A percentile compares a stretch with the other conserved stretches of the same genome.
phyloP scores from a whole-genome alignment of 441 rosid genomes.

The Populus hybrid region DNA sequence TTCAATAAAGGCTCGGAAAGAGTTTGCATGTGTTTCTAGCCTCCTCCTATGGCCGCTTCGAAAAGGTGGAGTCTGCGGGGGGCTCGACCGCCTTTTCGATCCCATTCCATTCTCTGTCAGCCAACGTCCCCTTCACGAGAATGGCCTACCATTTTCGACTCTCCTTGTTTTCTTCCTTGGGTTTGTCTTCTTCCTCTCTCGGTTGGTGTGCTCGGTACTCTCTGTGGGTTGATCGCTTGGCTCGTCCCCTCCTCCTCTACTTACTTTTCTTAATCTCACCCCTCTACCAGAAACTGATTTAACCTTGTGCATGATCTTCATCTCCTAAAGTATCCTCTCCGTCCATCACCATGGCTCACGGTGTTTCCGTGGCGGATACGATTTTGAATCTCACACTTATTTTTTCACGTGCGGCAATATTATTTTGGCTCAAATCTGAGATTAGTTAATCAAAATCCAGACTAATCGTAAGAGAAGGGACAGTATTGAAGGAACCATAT shows the following conservation, averaged over 20 bases:
- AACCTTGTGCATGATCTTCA: not conserved
- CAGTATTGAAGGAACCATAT: too few relatives aligned
- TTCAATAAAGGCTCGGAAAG: slow-evolving; percentile 4
- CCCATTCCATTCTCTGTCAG: slow-evolving; percentile 20
- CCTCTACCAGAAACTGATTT: not conserved
- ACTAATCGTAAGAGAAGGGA: too few relatives aligned
- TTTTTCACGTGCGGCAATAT: not conserved
- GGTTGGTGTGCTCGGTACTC: slow-evolving; percentile 54
- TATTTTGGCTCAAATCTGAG: too few relatives aligned
- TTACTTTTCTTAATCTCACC: not conserved
- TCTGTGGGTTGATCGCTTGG: not conserved
- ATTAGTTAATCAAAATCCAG: too few relatives aligned
- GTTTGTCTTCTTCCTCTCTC: slow-evolving; percentile 50
- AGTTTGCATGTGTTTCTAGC: not conserved
- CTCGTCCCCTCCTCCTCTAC: not conserved
- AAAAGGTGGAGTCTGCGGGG: not conserved
- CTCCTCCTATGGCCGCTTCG: not conserved
- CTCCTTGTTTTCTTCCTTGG: slow-evolving; percentile 40
- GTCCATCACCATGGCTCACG: not conserved
- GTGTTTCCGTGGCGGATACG: not conserved
- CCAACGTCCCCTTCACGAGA: slow-evolving; percentile 51
- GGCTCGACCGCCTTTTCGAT: slow-evolving; percentile 7
- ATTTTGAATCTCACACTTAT: not conserved
- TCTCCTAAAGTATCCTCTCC: not conserved
- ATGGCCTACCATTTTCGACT: slow-evolving; percentile 49